These are phyloP conservation scores for Cyclotella sp. DNA, from an alignment of 108 stramenopile genomes.

Conservation along the genomic window DNA sequence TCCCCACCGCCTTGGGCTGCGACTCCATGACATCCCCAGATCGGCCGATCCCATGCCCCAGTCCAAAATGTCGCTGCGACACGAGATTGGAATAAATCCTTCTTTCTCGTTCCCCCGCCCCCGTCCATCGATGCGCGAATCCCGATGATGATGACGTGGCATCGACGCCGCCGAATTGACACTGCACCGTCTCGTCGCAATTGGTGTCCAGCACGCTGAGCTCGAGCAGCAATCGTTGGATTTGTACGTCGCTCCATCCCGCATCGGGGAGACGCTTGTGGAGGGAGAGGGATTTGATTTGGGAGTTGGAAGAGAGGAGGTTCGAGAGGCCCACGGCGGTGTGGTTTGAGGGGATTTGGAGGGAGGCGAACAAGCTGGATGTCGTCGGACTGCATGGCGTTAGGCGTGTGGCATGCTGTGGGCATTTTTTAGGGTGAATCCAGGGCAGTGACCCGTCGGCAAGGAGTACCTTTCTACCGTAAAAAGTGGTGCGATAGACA, in stretches of 20 bases:
- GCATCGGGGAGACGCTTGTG: conserved; percentile 76
- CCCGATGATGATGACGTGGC: neutral
- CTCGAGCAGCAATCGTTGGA: conserved; percentile 73
- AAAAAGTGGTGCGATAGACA: no score
- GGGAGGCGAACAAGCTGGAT: conserved; percentile 57
- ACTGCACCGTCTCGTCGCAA: conserved; percentile 64
- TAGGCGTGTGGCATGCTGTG: no score
- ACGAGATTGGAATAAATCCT: conserved; percentile 94
- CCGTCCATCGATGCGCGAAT: conserved; percentile 76
- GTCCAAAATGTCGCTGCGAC: conserved; percentile 84
- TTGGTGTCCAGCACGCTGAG: conserved; percentile 90
- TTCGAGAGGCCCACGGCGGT: conserved; percentile 82
- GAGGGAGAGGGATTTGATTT: conserved; percentile 71
- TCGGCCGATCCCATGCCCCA: conserved; percentile 97
- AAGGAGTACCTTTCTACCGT: no score
- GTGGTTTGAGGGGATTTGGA: conserved; percentile 79
- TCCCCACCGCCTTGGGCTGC: conserved; percentile 99
- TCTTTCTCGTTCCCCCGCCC: conserved; percentile 99
- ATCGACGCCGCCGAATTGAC: conserved; percentile 5
- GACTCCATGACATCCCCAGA: conserved; percentile 97
- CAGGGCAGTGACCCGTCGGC: no score
- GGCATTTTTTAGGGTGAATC: no score
- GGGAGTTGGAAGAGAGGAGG: conserved; percentile 66
- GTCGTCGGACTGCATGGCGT: conserved; percentile 52
- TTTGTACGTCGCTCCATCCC: conserved; percentile 89